These are phyloP conservation scores for Rosa chinensis DNA, from an alignment of 306 rosid genomes.

Conservation along the genomic window DNA sequence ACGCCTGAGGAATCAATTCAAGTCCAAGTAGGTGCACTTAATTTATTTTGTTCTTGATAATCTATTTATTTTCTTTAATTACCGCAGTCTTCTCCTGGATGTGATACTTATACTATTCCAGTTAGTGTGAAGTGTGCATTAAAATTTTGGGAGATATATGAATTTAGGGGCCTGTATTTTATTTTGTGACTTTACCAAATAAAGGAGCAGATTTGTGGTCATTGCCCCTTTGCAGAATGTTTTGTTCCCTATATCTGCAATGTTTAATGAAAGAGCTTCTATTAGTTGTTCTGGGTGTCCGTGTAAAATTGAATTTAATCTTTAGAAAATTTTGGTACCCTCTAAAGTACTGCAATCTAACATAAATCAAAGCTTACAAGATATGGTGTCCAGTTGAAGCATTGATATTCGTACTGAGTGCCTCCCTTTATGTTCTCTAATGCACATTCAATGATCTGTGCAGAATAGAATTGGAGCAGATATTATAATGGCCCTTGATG, in stretches of 20 bases:
- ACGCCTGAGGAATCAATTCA: slow-evolving; percentile 97
- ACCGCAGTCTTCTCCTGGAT: background rate
- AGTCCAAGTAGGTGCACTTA: slow-evolving; percentile 65
- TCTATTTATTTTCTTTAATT: background rate
- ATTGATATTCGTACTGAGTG: background rate
- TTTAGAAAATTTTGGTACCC: background rate
- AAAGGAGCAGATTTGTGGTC: background rate
- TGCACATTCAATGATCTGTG: slow-evolving; percentile 26
- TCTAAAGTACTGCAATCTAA: slow-evolving; percentile 3
- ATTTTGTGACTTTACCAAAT: background rate
- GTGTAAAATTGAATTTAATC: too few species aligned
- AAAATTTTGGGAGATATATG: background rate
- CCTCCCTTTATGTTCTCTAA: slow-evolving; percentile 8
- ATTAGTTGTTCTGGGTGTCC: too few species aligned
- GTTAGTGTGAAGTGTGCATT: background rate
- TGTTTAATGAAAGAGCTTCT: too few species aligned
- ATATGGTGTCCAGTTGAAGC: slow-evolving; percentile 10
- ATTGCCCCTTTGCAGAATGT: background rate
- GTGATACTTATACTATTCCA: background rate
- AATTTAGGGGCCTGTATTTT: background rate
- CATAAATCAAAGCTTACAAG: background rate
- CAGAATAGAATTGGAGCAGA: slow-evolving; percentile 98
- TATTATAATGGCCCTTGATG: slow-evolving; percentile 98
- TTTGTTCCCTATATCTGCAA: background rate
- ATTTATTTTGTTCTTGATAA: background rate